Evolutionary conservation across 2,329 filamentous ascomycete species (phyloP), one percentile per base, ranked within the genome.

Genomic region (Alternaria sp.): DNA sequence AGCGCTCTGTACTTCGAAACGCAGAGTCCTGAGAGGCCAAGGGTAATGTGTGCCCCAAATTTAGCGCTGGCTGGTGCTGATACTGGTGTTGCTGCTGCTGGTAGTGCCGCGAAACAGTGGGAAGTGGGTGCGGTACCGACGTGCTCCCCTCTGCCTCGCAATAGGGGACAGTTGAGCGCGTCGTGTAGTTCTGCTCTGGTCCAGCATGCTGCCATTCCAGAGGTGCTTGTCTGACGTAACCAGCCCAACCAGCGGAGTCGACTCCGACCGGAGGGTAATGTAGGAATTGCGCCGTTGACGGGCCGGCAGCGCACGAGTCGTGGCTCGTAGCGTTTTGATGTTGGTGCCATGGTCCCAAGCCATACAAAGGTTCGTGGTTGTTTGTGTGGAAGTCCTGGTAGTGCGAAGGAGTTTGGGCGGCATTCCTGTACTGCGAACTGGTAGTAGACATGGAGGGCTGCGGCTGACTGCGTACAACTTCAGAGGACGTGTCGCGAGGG

Each of bases 391-490:
- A 61, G 46, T 66, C 51, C 44, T 66, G 69, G 68, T 71, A 71
- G 67, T 71, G 72, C 62, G 70, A 69, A 54, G 64, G 65, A 54
- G 65, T 60, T 61, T 63, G 49, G 60, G 68, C 65, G 44, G 67
- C 60, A 66, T 63, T 67, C 62, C 69, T 63, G 71, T 72, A 70
- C 61, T 72, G 68, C 65, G 72, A 65, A 46, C 54, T 57, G 55
- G 70, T 72, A 66, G 71, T 62, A 44, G 70, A 67, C 70, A 73
- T 72, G 62, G 61, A 64, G 66, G 59, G 60, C 61, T 60, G 66
- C 57, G 64, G 67, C 65, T 70, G 69, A 63, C 65, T 51, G 64
- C 60, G 69, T 68, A 61, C 61, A 51, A 67, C 67, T 63, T 67
- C 57, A 59, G 46, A 54, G 51, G 44, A 60, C 39, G 56, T 58